Conservation (phyloP, 2,329 filamentous ascomycete species). For the Arthrobotrys sinensis region DNA sequence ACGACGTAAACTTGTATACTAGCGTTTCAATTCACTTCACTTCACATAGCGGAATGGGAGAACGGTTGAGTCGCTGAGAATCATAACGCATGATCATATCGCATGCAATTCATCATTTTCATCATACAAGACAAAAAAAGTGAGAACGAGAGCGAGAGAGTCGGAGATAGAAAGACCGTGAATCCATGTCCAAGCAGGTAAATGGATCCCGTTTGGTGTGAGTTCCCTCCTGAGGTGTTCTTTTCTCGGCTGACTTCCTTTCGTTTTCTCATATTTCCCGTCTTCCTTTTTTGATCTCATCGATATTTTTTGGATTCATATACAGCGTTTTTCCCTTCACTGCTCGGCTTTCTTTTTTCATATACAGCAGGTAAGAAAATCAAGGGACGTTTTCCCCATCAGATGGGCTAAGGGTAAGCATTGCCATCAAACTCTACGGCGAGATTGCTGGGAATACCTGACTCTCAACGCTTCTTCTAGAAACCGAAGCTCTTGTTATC, state of each 20-base stretch:
- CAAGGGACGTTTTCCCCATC: neutral
- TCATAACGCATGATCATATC: constrained; percentile 27
- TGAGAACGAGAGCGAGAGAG: constrained; percentile 3
- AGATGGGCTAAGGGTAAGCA: constrained; percentile 17
- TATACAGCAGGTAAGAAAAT: neutral
- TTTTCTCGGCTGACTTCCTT: neutral
- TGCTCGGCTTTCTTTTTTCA: neutral
- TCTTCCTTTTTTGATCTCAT: constrained; percentile 11
- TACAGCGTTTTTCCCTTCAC: constrained; percentile 7
- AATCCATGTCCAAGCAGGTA: constrained; percentile 3
- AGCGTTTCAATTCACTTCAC: constrained; percentile 4
- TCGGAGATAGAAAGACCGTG: constrained; percentile 12
- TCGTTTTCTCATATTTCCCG: neutral
- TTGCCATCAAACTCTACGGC: constrained; percentile 22
- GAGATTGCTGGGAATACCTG: constrained; percentile 24
- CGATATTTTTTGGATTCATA: constrained; percentile 1
- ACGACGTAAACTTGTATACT: neutral
- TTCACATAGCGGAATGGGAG: neutral
- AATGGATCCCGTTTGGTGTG: neutral
- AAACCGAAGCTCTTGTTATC: constrained; percentile 27
- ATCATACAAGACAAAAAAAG: constrained; percentile 35
- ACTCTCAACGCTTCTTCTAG: constrained; percentile 36
- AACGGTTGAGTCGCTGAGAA: neutral
- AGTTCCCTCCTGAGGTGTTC: neutral
- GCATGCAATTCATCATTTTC: constrained; percentile 28